Evolutionary conservation across 2,329 filamentous ascomycete species (phyloP).

Genomic region (Ophioceras dolichostomum): DNA sequence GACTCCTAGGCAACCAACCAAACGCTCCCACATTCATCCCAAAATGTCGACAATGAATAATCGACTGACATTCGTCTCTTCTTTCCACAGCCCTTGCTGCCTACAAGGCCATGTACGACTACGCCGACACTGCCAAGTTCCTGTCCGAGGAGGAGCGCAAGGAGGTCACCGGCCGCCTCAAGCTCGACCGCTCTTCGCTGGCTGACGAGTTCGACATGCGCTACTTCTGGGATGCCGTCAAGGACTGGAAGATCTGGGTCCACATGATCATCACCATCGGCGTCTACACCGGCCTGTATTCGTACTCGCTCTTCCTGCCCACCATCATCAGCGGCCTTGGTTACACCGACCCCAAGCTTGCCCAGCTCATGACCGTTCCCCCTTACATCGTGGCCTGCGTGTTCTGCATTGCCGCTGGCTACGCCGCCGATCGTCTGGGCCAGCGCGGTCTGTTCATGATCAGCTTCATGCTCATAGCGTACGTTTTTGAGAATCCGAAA

Average conservation of each 20-base stretch:
- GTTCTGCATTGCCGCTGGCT: slow-evolving; percentile 39
- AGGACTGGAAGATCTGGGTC: slow-evolving; percentile 68
- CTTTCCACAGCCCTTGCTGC: slow-evolving; percentile 48
- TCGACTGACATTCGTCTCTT: slow-evolving; percentile 9
- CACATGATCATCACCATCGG: slow-evolving; percentile 28
- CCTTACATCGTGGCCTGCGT: slow-evolving; percentile 46
- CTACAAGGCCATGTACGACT: slow-evolving; percentile 68
- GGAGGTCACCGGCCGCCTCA: slow-evolving; percentile 59
- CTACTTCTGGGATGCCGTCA: slow-evolving; percentile 61
- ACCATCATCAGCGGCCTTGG: slow-evolving; percentile 50
- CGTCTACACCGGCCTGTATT: slow-evolving; percentile 9
- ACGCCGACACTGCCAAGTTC: slow-evolving; percentile 67
- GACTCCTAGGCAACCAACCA: no score
- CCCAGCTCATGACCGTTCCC: slow-evolving; percentile 9
- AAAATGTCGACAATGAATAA: no score
- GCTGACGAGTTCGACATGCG: slow-evolving; percentile 65
- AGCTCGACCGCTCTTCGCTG: slow-evolving; percentile 51
- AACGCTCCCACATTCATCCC: no score
- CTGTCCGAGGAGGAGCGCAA: slow-evolving; percentile 58
- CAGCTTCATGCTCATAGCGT: slow-evolving; percentile 28
- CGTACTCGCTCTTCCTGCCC: slow-evolving; percentile 47
- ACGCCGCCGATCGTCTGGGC: slow-evolving; percentile 39
- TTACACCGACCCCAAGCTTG: slow-evolving; percentile 3
- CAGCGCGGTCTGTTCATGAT: slow-evolving; percentile 44
- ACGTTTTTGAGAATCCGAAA: slow-evolving; percentile 1